Conservation (phyloP, 169 alveolate species). For the Amoebophrya sp. region DNA sequence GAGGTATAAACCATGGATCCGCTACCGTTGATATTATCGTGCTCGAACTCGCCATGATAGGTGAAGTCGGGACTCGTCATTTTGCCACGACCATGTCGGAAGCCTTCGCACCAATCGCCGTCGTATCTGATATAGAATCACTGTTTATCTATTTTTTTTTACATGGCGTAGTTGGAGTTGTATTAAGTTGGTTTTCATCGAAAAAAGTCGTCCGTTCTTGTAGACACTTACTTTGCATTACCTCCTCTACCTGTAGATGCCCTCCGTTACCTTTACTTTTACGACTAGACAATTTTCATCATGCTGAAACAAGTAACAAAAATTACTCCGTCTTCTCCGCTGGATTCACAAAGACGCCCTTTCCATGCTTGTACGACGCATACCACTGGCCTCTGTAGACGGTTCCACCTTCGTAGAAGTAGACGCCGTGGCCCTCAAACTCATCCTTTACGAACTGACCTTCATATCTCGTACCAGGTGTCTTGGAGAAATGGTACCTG, state of each 20-base stretch:
- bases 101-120: conserved; percentile 19
- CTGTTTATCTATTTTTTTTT: not conserved
- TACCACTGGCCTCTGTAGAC: not conserved
- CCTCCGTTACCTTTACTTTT: not conserved
- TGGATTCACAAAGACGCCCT: not conserved
- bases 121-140: not conserved
- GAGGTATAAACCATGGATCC: not conserved
- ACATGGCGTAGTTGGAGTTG: not conserved
- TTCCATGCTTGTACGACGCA: not conserved
- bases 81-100: not conserved
- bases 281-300: not conserved
- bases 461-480: not conserved
- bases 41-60: not conserved
- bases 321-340: not conserved
- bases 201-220: no score
- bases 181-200: no score
- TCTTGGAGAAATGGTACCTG: not conserved
- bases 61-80: not conserved
- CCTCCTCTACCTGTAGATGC: not conserved
- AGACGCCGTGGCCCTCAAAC: conserved; percentile 4
- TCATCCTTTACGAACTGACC: not conserved
- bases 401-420: not conserved
- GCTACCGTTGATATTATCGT: not conserved
- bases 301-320: not conserved
- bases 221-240: not conserved